Conservation (phyloP, 2,329 filamentous ascomycete species). For the Xylariaceae sp. region DNA sequence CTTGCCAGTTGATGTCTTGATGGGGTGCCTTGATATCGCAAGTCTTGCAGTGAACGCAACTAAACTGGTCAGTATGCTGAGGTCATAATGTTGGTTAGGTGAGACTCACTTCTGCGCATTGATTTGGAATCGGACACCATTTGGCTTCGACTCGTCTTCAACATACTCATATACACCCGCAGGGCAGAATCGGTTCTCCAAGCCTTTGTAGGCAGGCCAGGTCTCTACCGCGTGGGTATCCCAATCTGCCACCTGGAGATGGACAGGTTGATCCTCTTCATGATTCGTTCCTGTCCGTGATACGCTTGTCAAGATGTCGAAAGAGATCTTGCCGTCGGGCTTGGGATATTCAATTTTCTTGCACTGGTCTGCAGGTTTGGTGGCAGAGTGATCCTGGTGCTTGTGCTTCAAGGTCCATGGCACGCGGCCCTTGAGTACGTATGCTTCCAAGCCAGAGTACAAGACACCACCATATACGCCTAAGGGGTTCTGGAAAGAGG, state of each 20-base stretch:
- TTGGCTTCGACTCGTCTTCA: slow-evolving; percentile 80
- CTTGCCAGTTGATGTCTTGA: slow-evolving; percentile 97
- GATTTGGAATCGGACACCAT: slow-evolving; percentile 94
- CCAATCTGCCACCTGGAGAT: slow-evolving; percentile 93
- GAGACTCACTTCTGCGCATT: slow-evolving; percentile 87
- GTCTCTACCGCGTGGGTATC: slow-evolving; percentile 79
- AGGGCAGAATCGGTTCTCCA: slow-evolving; percentile 96
- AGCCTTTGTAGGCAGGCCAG: slow-evolving; percentile 82
- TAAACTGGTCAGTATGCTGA: slow-evolving; percentile 38
- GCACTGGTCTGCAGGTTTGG: slow-evolving; percentile 73
- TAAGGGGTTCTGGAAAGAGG: slow-evolving; percentile 84
- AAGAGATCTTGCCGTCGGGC: slow-evolving; percentile 89
- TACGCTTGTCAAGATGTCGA: slow-evolving; percentile 94
- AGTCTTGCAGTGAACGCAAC: slow-evolving; percentile 99
- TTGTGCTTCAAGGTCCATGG: slow-evolving; percentile 94
- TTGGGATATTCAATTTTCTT: slow-evolving; percentile 94
- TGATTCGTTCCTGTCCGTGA: slow-evolving; percentile 96
- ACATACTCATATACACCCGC: slow-evolving; percentile 98
- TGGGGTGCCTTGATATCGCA: slow-evolving; percentile 97
- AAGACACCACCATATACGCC: slow-evolving; percentile 85
- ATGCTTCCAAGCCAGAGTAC: slow-evolving; percentile 92
- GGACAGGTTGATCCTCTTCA: slow-evolving; percentile 96
- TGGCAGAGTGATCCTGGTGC: slow-evolving; percentile 70
- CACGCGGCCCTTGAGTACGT: slow-evolving; percentile 74
- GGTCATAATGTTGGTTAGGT: not conserved